These are phyloP conservation scores for Aspergillus sp. DNA, from an alignment of 2,329 filamentous ascomycete species.

Conservation along the genomic window DNA sequence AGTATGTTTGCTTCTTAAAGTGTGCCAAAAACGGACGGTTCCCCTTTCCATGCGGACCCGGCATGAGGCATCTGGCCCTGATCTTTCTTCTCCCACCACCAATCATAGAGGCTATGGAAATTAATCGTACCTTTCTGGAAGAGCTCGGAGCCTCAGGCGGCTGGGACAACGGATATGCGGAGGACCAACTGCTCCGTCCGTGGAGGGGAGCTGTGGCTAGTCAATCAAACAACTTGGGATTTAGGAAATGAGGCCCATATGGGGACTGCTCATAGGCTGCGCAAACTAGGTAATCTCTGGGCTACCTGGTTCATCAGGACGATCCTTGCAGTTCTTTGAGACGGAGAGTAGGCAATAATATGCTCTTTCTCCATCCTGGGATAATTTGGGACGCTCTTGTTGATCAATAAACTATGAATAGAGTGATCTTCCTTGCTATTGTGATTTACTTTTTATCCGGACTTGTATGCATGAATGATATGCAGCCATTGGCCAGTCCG, in stretches of 20 bases:
- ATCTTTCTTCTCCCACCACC: background rate
- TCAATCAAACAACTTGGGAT: background rate
- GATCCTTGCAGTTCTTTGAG: background rate
- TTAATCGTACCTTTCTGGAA: constrained; percentile 1
- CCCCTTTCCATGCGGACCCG: background rate
- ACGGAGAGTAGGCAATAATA: background rate
- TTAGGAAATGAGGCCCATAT: background rate
- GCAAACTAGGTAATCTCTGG: background rate
- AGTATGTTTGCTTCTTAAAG: background rate
- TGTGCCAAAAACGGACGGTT: background rate
- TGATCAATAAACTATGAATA: constrained; percentile 3
- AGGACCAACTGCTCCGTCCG: background rate
- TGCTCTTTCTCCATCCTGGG: background rate
- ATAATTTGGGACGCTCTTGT: background rate
- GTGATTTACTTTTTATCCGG: background rate
- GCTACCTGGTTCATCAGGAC: background rate
- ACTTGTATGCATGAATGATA: background rate
- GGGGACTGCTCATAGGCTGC: background rate
- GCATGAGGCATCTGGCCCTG: background rate
- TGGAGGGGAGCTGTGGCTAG: background rate
- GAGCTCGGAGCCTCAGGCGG: background rate
- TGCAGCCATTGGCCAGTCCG: background rate
- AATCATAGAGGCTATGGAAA: background rate
- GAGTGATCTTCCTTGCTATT: background rate
- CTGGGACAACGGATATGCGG: background rate